A percentile compares a stretch with the other conserved stretches of the same genome.
Conservation (phyloP, 345 rosid species). For the Dipteronia sinensis region DNA sequence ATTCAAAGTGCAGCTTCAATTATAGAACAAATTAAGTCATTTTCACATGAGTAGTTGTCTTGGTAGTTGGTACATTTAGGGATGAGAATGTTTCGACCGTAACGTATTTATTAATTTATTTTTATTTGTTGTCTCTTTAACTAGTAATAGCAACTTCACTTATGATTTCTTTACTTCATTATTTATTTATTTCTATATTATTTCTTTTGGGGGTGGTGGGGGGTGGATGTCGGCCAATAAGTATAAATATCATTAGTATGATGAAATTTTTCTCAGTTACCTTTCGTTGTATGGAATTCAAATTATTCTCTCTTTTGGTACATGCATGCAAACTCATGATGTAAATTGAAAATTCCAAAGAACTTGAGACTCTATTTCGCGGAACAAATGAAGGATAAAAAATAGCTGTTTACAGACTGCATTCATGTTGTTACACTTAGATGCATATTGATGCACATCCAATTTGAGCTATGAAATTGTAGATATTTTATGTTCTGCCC, state of each 20-base stretch:
- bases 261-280: background rate
- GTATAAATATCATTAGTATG: too few relatives aligned
- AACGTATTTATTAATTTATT: too few relatives aligned
- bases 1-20: background rate
- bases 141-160: background rate
- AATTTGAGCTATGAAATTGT: background rate
- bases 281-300: background rate
- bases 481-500: background rate
- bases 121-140: background rate
- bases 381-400: too few relatives aligned
- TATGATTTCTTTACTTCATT: background rate
- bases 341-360: background rate
- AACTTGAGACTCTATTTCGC: background rate
- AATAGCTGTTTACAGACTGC: background rate
- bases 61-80: too few relatives aligned
- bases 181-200: background rate
- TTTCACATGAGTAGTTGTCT: too few relatives aligned
- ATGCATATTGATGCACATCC: background rate
- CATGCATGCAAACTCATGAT: background rate
- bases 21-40: background rate
- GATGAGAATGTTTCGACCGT: too few relatives aligned
- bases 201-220: background rate
- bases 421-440: background rate
- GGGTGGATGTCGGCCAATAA: background rate
- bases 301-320: background rate